Conservation (phyloP, 495 filamentous ascomycete genomes). For the Aspergillus bridgeri region DNA sequence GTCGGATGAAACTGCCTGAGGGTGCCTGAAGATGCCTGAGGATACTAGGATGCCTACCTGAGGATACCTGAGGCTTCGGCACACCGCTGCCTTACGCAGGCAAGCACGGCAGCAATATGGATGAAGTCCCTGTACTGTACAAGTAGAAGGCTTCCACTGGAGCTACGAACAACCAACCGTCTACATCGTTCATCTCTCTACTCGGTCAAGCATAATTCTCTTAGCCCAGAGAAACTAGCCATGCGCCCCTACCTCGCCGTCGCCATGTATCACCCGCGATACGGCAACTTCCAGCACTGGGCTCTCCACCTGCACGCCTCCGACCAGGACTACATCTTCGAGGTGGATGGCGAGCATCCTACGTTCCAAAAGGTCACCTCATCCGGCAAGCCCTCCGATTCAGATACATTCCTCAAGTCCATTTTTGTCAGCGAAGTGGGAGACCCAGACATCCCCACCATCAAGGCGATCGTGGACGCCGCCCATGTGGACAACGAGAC, state of each 20-base stretch:
- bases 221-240: no score
- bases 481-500: conserved; percentile 23
- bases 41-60: no score
- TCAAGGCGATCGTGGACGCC: conserved; percentile 11
- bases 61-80: no score
- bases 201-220: no score
- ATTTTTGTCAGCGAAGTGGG: conserved; percentile 14
- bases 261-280: conserved; percentile 17
- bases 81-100: background rate
- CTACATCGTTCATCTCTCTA: no score
- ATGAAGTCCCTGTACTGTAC: background rate
- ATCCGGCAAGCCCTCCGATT: conserved; percentile 4
- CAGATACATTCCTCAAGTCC: conserved; percentile 8
- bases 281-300: conserved; percentile 23
- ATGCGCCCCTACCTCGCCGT: conserved; percentile 12
- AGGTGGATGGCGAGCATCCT: conserved; percentile 21
- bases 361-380: conserved; percentile 12
- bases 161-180: no score
- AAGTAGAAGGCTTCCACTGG: no score
- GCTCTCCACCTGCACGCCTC: conserved; percentile 17
- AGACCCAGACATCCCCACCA: conserved; percentile 8
- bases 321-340: conserved; percentile 14
- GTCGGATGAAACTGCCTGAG: no score
- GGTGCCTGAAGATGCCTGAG: no score
- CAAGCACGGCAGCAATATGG: no score